Base-by-base conservation (phyloP, 345 rosid species). In the Geranium brycei region DNA sequence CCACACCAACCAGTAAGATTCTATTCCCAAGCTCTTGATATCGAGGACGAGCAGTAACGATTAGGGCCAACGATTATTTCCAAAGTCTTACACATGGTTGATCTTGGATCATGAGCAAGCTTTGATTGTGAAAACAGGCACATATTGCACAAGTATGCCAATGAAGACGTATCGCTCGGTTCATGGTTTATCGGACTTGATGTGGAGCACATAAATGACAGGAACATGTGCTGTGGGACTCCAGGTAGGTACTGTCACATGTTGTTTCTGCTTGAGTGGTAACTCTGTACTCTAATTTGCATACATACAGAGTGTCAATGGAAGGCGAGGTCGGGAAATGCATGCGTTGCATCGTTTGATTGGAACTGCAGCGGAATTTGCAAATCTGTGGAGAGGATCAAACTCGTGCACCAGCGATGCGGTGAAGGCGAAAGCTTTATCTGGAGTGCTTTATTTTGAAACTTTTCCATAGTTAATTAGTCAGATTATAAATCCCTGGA, bases 141-240 rank as follows among this genome's bases (percentile, higher is more conserved):
- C 31, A 80, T 93, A 69, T 73, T 93, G 81, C 97, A 93, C 60
- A 90, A 85, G 80, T 93, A 66, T 75, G 99, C 97, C 30, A 93
- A 93, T 72, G 99, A 90, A 80, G 97, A 93, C 61, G 97, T 88
- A 73, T 81, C 97, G 0, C 92, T 93, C 7, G 99, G 99, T 51
- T 66, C 99, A 3, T 91, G 99, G 99, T 88, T 93, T 64, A 87
- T 91, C 0, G 99, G 99, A 61, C 96, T 91, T 57, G 99, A 93
- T 70, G 96, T 91, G 62, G 97, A 91, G 82, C 96, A 91, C 80
- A 79, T 88, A 16, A 91, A 93, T 74, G 96, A 91, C 76, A 83
- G 78, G 28, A 86, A 76, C 69, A 83, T 91, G 86, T 88, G 99
- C 73, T 93, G 97, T 63, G 91, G 95, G 14, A 93, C 99, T 71